Percentiles rank a stretch among this genome's conserved stretches.
Evolutionary conservation across 1,284 basidiomycete species (phyloP).

Genomic region (Sporisorium exsertum): DNA sequence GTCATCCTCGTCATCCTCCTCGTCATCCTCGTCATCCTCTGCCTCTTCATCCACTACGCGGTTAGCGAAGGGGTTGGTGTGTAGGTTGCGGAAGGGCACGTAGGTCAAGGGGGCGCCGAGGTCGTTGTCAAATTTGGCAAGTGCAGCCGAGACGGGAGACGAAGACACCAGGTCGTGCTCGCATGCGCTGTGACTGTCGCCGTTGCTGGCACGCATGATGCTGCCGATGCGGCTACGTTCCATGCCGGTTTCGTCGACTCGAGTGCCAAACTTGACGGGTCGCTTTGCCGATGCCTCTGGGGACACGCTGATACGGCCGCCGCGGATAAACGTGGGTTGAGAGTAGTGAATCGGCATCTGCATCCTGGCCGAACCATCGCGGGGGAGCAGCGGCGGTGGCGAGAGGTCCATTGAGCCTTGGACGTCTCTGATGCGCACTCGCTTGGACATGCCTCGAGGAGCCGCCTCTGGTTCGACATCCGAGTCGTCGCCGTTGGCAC

Average conservation of each 20-base stretch:
- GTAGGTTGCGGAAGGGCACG: slow-evolving; percentile 24
- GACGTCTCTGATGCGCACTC: slow-evolving; percentile 19
- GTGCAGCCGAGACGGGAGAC: slow-evolving; percentile 35
- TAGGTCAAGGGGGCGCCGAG: slow-evolving; percentile 28
- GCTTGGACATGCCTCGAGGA: slow-evolving; percentile 15
- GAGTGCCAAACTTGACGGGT: slow-evolving; percentile 28
- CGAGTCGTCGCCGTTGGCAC: slow-evolving; percentile 24
- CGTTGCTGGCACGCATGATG: slow-evolving; percentile 12
- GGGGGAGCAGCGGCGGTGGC: slow-evolving; percentile 49
- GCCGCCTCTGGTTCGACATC: slow-evolving; percentile 28
- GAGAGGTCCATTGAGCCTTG: slow-evolving; percentile 37
- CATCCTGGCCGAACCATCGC: slow-evolving; percentile 34
- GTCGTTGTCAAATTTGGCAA: slow-evolving; percentile 37
- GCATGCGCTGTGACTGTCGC: slow-evolving; percentile 12
- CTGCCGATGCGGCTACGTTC: slow-evolving; percentile 13
- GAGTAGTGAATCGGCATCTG: slow-evolving; percentile 42
- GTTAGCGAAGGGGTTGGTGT: slow-evolving; percentile 13
- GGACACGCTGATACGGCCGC: slow-evolving; percentile 48
- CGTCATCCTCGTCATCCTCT: slow-evolving; percentile 11
- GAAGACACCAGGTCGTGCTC: slow-evolving; percentile 37
- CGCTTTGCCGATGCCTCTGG: slow-evolving; percentile 40
- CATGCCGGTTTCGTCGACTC: slow-evolving; percentile 8
- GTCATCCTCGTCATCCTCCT: slow-evolving; percentile 54
- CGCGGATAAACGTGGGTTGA: slow-evolving; percentile 50
- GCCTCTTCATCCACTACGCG: slow-evolving; percentile 10